Evolutionary conservation across 2,329 filamentous ascomycete genomes (phyloP), one percentile per base, ranked within the genome.

Genomic region (Moelleriella libera): DNA sequence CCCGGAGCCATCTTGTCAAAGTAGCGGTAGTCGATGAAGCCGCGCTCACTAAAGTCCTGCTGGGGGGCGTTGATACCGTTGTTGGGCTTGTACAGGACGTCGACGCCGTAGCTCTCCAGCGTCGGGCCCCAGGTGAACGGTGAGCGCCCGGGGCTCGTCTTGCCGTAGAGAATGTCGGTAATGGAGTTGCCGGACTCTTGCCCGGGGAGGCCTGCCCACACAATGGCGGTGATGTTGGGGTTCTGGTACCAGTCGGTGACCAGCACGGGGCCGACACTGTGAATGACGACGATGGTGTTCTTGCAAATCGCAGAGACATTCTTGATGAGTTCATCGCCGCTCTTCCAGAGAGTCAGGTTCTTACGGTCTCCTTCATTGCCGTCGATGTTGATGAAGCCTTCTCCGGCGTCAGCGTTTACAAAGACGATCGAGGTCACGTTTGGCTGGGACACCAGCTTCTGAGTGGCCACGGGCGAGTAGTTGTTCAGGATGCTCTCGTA

Each of bases 211-310:
- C 85, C 85, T 34, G 86, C 86, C 76, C 83, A 92, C 2, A 94
- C 61, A 47, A 94, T 88, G 40, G 86, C 88, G 1, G 85, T 88
- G 45, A 94, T 73, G 63, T 94, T 94, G 37, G 79, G 76, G 63
- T 80, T 81, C 46, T 85, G 67, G 57, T 85, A 81, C 74, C 81
- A 90, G 8, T 86, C 77, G 10, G 80, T 78, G 29, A 96, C 66
- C 1, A 94, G 68, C 5, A 94, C 85, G 1, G 89, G 80, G 0
- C 88, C 88, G 4, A 82, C 78, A 1, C 85, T 88, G 69, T 97
- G 90, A 50, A 97, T 83, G 49, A 96, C 79, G 12, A 97, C 86
- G 50, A 97, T 83, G 10, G 88, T 95, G 73, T 96, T 95, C 68
- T 83, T 80, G 71, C 83, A 89, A 51, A 80, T 61, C 6, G 80